These are phyloP conservation scores for Brachypodium distachyon DNA, from an alignment of 202 grass and related monocot genomes.

Conservation along the genomic window DNA sequence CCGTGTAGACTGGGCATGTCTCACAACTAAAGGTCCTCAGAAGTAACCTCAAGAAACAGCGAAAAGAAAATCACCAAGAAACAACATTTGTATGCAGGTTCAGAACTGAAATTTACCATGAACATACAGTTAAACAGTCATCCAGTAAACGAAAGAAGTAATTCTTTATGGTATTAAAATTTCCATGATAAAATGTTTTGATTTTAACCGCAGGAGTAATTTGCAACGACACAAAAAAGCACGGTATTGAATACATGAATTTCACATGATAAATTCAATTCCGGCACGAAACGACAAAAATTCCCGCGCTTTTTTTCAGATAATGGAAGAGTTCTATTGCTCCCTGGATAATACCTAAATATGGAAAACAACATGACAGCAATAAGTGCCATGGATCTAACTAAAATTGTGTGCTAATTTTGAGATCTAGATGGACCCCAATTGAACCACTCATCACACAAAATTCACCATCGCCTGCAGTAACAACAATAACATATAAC, in stretches of 20 bases:
- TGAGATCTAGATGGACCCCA: constrained; percentile 8
- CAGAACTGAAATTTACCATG: not conserved
- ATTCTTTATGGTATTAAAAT: not conserved
- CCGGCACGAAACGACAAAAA: not conserved
- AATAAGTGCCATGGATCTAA: not conserved
- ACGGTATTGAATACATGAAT: not conserved
- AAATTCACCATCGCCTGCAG: not conserved
- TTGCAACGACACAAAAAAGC: constrained; percentile 1
- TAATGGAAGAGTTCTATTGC: not conserved
- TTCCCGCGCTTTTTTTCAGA: not conserved
- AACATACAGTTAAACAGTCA: not conserved
- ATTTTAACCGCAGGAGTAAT: not conserved
- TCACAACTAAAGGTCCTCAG: not conserved
- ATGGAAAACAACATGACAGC: not conserved
- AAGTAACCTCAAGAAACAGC: not conserved
- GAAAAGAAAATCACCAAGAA: not conserved
- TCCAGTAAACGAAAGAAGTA: not conserved
- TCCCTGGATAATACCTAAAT: not conserved
- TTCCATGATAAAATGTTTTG: not conserved
- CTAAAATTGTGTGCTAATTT: not conserved
- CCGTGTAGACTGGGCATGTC: not conserved
- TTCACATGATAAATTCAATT: not conserved
- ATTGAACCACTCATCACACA: constrained; percentile 5
- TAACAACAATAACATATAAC: not conserved
- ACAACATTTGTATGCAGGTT: not conserved